Evolutionary conservation across 169 alveolate genomes (phyloP).

Genomic region (Plasmodium sp.): DNA sequence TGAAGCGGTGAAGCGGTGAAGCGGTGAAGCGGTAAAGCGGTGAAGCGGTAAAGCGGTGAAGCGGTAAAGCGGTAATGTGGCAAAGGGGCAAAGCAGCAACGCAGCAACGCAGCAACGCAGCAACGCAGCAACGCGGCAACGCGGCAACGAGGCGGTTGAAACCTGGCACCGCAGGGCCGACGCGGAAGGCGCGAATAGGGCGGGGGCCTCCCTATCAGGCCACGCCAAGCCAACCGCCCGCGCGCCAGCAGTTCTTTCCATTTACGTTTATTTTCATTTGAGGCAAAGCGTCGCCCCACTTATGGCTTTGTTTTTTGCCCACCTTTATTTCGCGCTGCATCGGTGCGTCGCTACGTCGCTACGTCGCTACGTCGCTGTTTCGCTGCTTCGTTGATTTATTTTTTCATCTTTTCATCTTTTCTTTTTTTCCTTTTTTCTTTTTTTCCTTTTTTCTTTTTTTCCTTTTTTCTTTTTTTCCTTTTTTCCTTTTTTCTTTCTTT

Average conservation of each 20-base stretch:
- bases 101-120: too few species aligned
- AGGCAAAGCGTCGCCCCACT: not conserved
- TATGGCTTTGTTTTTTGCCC: not conserved
- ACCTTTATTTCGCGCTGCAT: not conserved
- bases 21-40: too few species aligned
- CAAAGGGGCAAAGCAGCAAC: too few species aligned
- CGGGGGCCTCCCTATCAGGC: not conserved
- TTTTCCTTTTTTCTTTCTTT: too few species aligned
- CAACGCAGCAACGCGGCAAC: too few species aligned
- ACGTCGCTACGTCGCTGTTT: not conserved
- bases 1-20: too few species aligned
- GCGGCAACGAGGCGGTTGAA: not conserved
- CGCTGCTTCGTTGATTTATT: not conserved
- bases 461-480: too few species aligned
- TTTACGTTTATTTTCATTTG: not conserved
- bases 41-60: too few species aligned
- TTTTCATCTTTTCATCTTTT: too few species aligned
- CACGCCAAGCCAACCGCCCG: not conserved
- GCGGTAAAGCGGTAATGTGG: too few species aligned
- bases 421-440: not conserved
- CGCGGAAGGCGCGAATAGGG: not conserved
- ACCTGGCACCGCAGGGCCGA: not conserved
- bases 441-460: not conserved
- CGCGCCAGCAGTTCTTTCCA: not conserved
- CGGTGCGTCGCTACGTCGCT: not conserved